Evolutionary conservation across 805 yeast genomes (phyloP).

Genomic region (Clavispora santaluciae): DNA sequence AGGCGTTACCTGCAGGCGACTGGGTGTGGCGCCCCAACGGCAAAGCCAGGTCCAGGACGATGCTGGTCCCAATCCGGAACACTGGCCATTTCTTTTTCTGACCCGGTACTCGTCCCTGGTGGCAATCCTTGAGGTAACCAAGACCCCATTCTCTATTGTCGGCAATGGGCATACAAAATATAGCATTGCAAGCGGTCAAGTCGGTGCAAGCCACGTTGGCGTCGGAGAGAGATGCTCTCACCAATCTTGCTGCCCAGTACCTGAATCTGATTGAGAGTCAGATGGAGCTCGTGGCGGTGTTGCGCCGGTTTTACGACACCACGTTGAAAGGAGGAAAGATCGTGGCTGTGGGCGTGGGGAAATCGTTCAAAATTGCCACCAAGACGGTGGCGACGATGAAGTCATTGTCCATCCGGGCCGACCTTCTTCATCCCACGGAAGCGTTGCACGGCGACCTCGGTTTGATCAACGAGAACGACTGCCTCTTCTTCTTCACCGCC

Average conservation of each 20-base stretch:
- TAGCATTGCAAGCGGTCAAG: slow-evolving; percentile 20
- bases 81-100: slow-evolving; percentile 3
- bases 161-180: slow-evolving; percentile 6
- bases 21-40: no score
- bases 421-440: slow-evolving; percentile 73
- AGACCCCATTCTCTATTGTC: not conserved
- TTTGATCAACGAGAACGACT: slow-evolving; percentile 52
- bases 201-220: slow-evolving; percentile 38
- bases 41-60: not conserved
- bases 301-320: slow-evolving; percentile 33
- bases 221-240: slow-evolving; percentile 45
- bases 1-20: no score
- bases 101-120: not conserved
- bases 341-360: slow-evolving; percentile 79
- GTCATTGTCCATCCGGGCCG: slow-evolving; percentile 68
- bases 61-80: slow-evolving; percentile 4
- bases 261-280: slow-evolving; percentile 42
- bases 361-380: slow-evolving; percentile 71
- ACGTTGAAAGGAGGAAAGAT: slow-evolving; percentile 54
- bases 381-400: slow-evolving; percentile 80
- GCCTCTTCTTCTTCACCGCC: slow-evolving; percentile 63
- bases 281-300: slow-evolving; percentile 38
- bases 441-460: slow-evolving; percentile 93
- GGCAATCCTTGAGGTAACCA: not conserved
- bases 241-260: slow-evolving; percentile 42